Evolutionary conservation across 2,329 filamentous ascomycete species (phyloP), one percentile per base, ranked within the genome.

Genomic region (Ophiostoma pallidulum): DNA sequence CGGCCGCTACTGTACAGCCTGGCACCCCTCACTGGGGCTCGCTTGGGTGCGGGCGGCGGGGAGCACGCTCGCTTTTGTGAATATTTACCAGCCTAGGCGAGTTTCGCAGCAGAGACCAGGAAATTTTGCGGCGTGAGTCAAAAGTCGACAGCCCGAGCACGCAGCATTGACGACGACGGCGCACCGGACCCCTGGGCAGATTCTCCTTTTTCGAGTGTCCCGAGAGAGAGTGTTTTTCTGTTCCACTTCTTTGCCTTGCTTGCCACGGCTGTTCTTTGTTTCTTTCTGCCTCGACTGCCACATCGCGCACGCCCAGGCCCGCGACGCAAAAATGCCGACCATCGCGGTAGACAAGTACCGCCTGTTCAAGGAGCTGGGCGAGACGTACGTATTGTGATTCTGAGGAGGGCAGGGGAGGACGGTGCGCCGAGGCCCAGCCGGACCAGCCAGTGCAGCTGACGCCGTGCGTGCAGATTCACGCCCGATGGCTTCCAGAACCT

Each of bases 331-430:
- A 14, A 56, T 56, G 92, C 92, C 92, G 70, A 98, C 92, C 64
- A 96, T 98, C 60, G 77, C 84, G 59, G 90, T 97, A 59, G 86
- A 97, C 74, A 98, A 97, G 74, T 90, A 89, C 61, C 87, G 84
- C 63, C 86, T 98, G 64, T 97, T 86, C 76, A 82, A 94, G 71
- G 89, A 86, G 64, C 78, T 98, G 51, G 91, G 89, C 62, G 82
- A 83, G 69, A 82, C 92, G 79, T 96, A 77, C 31, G 50, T 53
- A 14, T 16, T 13, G 10, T 20, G n/a, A n/a, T n/a, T n/a, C n/a
- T 14, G 24, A 26, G 26, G 26, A 28, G 36, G 19, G 12, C n/a
- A 22, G 6, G 19, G 24, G 22, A 16, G 53, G 49, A 54, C 52
- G 44, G 22, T 4, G 14, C 5, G 8, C 16, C 29, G n/a, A 13